Conservation (phyloP, 805 yeast species). For the Schwanniomyces pseudopolymorphus region DNA sequence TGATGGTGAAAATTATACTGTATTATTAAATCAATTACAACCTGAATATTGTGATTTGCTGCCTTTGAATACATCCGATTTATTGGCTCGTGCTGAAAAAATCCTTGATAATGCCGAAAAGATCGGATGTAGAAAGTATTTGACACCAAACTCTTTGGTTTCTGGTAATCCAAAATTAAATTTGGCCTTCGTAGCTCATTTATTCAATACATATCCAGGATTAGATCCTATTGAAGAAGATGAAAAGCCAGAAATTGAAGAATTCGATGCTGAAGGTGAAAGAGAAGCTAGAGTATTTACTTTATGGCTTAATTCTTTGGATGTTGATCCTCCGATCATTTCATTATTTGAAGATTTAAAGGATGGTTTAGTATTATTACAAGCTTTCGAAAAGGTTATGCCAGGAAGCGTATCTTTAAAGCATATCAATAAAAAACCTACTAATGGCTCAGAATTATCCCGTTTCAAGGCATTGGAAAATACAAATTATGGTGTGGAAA, state of each 20-base stretch:
- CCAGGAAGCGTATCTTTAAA: constrained; percentile 85
- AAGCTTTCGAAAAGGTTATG: constrained; percentile 93
- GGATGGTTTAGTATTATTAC: constrained; percentile 84
- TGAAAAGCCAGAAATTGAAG: constrained; percentile 93
- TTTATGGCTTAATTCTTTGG: constrained; percentile 93
- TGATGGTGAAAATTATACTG: constrained; percentile 95
- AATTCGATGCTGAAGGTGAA: constrained; percentile 98
- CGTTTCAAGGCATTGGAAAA: constrained; percentile 96
- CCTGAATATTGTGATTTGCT: constrained; percentile 78
- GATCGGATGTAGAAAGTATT: constrained; percentile 87
- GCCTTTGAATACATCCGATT: constrained; percentile 78
- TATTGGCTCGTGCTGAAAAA: constrained; percentile 82
- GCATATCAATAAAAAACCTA: constrained; percentile 83
- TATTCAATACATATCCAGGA: constrained; percentile 96
- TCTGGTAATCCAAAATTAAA: constrained; percentile 96
- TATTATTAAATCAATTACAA: constrained; percentile 82
- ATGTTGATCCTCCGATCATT: constrained; percentile 93
- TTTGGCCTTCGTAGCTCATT: constrained; percentile 94
- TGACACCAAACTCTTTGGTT: constrained; percentile 89
- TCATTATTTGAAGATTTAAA: constrained; percentile 90
- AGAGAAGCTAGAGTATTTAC: constrained; percentile 99
- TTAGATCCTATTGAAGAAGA: constrained; percentile 90
- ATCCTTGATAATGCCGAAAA: constrained; percentile 84
- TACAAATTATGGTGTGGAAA: constrained; percentile 96
- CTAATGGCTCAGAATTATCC: constrained; percentile 68